Evolutionary conservation across 176 grass and related monocot species (phyloP).

Genomic region (Zea luxurians): DNA sequence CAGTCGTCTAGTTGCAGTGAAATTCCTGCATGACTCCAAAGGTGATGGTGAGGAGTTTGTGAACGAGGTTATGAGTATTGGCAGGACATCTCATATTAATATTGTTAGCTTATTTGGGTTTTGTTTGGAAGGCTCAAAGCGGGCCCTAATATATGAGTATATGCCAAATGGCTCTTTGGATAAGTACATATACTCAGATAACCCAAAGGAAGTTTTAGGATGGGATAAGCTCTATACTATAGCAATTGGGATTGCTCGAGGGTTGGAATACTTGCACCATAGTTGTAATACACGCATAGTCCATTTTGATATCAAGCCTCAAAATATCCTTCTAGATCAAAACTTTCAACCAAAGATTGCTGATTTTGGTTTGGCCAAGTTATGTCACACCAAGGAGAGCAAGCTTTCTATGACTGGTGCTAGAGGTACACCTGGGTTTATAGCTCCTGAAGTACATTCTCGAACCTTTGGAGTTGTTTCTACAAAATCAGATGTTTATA

Average conservation of each 20-base stretch:
- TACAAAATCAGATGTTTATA: slow-evolving; percentile 67
- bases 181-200: slow-evolving; percentile 59
- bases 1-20: slow-evolving; percentile 48
- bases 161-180: slow-evolving; percentile 65
- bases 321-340: slow-evolving; percentile 56
- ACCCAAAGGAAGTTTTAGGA: slow-evolving; percentile 42
- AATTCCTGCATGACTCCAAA: slow-evolving; percentile 50
- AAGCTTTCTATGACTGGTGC: slow-evolving; percentile 52
- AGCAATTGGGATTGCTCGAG: slow-evolving; percentile 49
- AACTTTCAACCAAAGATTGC: slow-evolving; percentile 68
- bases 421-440: slow-evolving; percentile 65
- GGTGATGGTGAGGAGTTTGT: slow-evolving; percentile 56
- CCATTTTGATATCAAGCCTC: slow-evolving; percentile 69
- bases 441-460: slow-evolving; percentile 51
- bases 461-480: slow-evolving; percentile 48
- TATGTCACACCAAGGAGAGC: slow-evolving; percentile 42
- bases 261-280: slow-evolving; percentile 54
- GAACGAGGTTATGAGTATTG: slow-evolving; percentile 62
- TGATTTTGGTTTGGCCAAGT: slow-evolving; percentile 63
- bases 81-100: slow-evolving; percentile 66
- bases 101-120: slow-evolving; percentile 55
- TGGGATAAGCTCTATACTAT: slow-evolving; percentile 56
- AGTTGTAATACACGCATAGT: slow-evolving; percentile 54
- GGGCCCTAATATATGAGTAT: slow-evolving; percentile 56
- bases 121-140: slow-evolving; percentile 49